Percentiles rank a stretch among this genome's conserved stretches.
phyloP scores from a whole-genome alignment of 257 asterid genomes.

The Linaria vulgaris region DNA sequence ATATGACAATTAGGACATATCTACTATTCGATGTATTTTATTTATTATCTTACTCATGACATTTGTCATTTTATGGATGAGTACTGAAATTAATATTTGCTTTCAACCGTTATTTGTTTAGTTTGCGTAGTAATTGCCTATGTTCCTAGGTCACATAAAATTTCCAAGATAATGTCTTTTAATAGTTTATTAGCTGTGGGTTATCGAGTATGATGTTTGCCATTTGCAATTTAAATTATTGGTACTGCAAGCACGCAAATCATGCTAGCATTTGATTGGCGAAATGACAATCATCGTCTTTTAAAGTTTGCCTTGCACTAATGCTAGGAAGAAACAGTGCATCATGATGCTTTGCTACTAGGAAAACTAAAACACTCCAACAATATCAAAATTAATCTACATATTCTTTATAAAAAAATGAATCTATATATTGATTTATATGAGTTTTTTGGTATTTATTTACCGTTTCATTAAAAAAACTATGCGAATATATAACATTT shows the following conservation, averaged over 20 bases:
- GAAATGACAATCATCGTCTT: slow-evolving; percentile 23
- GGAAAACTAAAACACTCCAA: no score
- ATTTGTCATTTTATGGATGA: not conserved
- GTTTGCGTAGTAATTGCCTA: slow-evolving; percentile 36
- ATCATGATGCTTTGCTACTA: not conserved
- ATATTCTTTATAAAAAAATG: no score
- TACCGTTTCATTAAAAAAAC: no score
- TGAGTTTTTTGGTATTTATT: no score
- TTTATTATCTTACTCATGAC: no score
- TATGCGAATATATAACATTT: no score
- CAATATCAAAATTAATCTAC: no score
- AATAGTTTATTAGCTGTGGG: not conserved
- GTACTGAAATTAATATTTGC: slow-evolving; percentile 9
- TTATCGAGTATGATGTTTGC: slow-evolving; percentile 18
- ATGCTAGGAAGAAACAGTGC: not conserved
- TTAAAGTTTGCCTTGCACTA: slow-evolving; percentile 13
- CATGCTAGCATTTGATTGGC: slow-evolving; percentile 21
- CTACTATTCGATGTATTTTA: no score
- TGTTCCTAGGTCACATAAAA: slow-evolving; percentile 28
- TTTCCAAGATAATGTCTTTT: slow-evolving; percentile 28
- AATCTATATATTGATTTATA: no score
- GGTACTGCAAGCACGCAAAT: slow-evolving; percentile 8
- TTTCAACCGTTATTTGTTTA: slow-evolving; percentile 22
- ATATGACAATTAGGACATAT: no score
- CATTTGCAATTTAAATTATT: slow-evolving; percentile 19